Evolutionary conservation across 176 grass and related monocot species (phyloP), one percentile per base, ranked within the genome.

Genomic region (Lolium rigidum): DNA sequence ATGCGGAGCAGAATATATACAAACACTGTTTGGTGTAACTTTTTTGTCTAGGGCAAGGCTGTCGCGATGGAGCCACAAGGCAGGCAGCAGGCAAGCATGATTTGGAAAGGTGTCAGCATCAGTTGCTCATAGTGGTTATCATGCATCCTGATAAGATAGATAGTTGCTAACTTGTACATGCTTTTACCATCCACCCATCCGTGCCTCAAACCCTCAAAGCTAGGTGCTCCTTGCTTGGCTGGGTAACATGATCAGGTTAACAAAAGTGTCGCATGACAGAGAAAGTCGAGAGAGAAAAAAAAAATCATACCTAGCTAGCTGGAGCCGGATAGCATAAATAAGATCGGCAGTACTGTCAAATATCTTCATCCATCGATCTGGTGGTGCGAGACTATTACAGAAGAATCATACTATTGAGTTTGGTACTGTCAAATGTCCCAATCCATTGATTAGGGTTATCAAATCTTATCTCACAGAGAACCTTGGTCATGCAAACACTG

Each of bases 131-230:
- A 67, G 64, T 67, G 64, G 64, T 9, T 38, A 67, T 67, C 64
- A 67, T 67, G 28, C 64, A 17, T 67, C 64, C 64, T 67, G 64
- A 67, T 67, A 67, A 25, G 62, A 66, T 66, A 66, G 62, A 66
- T 35, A 66, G 5, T 22, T 66, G 26, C 15, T 65, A 31, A 65
- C 62, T 18, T 67, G 64, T 38, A 37, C 9, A 15, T 9, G 7
- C 28, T 67, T 67, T 67, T 67, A 67, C 28, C 64, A 67, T 67
- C 14, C 64, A 67, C 17, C 64, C 28, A 67, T 67, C 25, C 62
- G 12, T 65, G 25, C 62, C 12, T 31, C 62, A 63, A 15, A 31
- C 31, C 31, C 31, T 35, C 31, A 35, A 35, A 35, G 31, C 31
- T 35, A 35, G 62, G 28, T 67, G 64, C 64, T 67, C 64, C 64